Conservation (phyloP, 257 asterid species). For the Leptodermis oblonga region DNA sequence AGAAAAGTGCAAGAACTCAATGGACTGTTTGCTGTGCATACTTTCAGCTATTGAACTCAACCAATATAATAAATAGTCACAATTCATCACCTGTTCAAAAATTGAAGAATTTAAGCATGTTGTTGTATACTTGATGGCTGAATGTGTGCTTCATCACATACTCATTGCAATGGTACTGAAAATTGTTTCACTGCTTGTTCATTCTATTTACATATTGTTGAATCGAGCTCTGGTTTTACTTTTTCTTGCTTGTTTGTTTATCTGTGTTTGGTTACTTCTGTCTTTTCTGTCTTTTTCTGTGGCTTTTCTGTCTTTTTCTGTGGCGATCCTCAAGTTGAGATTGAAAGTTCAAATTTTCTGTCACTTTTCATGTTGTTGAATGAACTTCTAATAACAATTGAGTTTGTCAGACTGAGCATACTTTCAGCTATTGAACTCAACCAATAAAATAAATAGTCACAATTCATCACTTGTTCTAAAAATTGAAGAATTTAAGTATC, state of each 20-base stretch:
- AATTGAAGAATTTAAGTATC: background rate
- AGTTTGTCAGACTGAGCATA: conserved; percentile 23
- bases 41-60: background rate
- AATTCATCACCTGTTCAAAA: background rate
- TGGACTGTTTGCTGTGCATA: background rate
- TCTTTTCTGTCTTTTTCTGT: too few relatives aligned
- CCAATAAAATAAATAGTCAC: background rate
- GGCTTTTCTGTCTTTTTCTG: too few relatives aligned
- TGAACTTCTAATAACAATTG: background rate
- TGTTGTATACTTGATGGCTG: background rate
- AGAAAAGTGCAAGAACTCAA: background rate
- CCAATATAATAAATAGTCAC: background rate
- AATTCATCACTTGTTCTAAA: background rate
- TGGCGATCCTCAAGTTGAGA: background rate
- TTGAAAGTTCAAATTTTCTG: background rate
- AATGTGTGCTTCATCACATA: background rate
- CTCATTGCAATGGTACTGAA: background rate
- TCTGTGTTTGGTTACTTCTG: background rate
- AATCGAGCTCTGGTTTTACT: background rate
- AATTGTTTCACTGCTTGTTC: background rate
- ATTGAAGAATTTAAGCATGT: background rate
- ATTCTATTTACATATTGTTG: background rate
- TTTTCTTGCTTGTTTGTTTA: background rate
- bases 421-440: background rate
- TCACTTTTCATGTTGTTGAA: background rate